Evolutionary conservation across 441 rosid genomes (phyloP), one percentile per base, ranked within the genome.

Genomic region (Heliophila coronopifolia): DNA sequence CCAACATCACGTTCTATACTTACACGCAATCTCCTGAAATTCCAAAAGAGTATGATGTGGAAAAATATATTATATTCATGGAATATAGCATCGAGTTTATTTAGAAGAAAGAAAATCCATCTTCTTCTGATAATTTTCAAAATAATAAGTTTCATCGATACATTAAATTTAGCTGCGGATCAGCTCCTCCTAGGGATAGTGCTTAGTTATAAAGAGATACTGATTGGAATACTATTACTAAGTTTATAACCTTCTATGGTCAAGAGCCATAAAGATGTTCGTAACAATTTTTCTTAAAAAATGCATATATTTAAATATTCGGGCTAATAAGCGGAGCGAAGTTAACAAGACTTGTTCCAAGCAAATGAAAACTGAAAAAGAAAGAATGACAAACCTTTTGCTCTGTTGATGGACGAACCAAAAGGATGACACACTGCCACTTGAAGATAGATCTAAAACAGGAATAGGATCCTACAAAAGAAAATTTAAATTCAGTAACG

Each of bases 321-420:
- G 56, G 9, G 19, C 3, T 43, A 20, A 12, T 26, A 35, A 43
- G 39, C 24, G 11, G 12, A 26, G 30, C 37, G 42, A 43, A 31
- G n/a, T n/a, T n/a, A n/a, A n/a, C n/a, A 37, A 44, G 44, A 58
- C 43, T 24, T n/a, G n/a, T n/a, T n/a, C n/a, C n/a, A n/a, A n/a
- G n/a, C 39, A 46, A 41, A 16, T 16, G 14, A 53, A 36, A 47
- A 32, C 54, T 33, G 34, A 35, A 43, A 33, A 48, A 43, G 32
- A 25, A 8, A 7, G 38, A 32, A 59, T 48, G 33, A 48, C 77
- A 41, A 30, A 94, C 99, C 99, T 90, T 81, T 74, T 90, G 75
- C 82, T 90, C 78, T 77, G 90, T 63, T 78, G 92, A 77, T 94
- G 87, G 73, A 84, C 53, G 77, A 94, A 86, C 98, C 96, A 94